Percentiles rank a stretch among this genome's conserved stretches.
Evolutionary conservation across 148 eudicot genomes (phyloP).

Genomic region (Suaeda aralocaspica): DNA sequence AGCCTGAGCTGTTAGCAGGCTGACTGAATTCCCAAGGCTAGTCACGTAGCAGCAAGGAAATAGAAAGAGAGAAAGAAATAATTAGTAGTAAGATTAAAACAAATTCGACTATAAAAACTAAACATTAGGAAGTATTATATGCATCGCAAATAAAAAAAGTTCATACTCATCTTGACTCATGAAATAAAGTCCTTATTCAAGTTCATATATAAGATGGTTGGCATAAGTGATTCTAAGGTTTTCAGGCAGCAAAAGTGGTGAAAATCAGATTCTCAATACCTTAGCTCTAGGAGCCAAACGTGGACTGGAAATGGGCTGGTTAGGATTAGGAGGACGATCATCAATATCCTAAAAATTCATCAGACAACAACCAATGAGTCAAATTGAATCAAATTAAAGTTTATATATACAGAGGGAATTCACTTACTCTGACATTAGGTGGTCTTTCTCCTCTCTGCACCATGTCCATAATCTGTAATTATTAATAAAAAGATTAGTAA

Average conservation of each 20-base stretch:
- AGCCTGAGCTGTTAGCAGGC: conserved; percentile 28
- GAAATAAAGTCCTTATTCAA: too few relatives aligned
- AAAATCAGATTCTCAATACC: conserved; percentile 35
- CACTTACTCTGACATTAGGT: conserved; percentile 71
- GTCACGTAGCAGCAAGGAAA: conserved; percentile 7
- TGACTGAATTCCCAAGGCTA: conserved; percentile 84
- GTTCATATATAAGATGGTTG: neutral
- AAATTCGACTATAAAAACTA: neutral
- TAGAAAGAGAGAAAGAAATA: neutral
- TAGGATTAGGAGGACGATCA: conserved; percentile 89
- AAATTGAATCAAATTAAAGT: neutral
- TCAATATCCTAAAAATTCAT: conserved; percentile 66
- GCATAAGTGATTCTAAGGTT: neutral
- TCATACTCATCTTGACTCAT: neutral
- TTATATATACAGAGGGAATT: neutral
- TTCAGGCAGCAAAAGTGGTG: neutral
- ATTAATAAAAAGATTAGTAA: conserved; percentile 13
- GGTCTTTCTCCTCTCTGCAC: conserved; percentile 90
- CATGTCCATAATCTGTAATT: conserved; percentile 83
- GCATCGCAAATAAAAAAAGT: neutral
- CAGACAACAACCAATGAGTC: neutral
- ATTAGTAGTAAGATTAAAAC: neutral
- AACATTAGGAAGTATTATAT: neutral
- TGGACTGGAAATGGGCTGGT: conserved; percentile 80
- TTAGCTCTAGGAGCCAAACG: conserved; percentile 66